Evolutionary conservation across 179 eudicot genomes (phyloP).

Genomic region (Spinacia oleracea): DNA sequence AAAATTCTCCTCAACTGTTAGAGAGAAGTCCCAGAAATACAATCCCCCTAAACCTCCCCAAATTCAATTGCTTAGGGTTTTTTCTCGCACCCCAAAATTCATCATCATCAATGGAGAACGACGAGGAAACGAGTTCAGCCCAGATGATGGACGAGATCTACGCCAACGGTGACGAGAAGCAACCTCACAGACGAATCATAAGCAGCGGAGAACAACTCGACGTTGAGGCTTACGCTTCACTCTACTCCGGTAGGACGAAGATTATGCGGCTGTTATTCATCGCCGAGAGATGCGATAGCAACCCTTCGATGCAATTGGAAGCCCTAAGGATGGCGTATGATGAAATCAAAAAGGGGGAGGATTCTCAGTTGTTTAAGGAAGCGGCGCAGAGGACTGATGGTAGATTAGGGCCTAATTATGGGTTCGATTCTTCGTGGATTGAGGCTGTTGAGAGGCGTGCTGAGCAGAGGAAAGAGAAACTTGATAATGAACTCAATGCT

Average conservation of each 20-base stretch:
- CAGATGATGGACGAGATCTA: slow-evolving; percentile 65
- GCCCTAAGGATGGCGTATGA: slow-evolving; percentile 90
- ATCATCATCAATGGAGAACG: slow-evolving; percentile 51
- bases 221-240: slow-evolving; percentile 77
- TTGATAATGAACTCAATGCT: slow-evolving; percentile 87
- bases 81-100: background rate
- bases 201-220: slow-evolving; percentile 81
- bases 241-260: slow-evolving; percentile 81
- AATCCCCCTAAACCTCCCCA: background rate
- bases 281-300: slow-evolving; percentile 52
- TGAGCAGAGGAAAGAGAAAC: slow-evolving; percentile 71
- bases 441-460: slow-evolving; percentile 71
- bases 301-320: slow-evolving; percentile 60
- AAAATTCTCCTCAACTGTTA: too few species aligned
- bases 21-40: background rate
- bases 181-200: slow-evolving; percentile 55
- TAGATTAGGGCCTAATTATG: slow-evolving; percentile 52
- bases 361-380: slow-evolving; percentile 66
- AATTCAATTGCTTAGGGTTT: slow-evolving; percentile 26
- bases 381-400: slow-evolving; percentile 64
- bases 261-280: slow-evolving; percentile 73
- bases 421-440: slow-evolving; percentile 53
- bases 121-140: slow-evolving; percentile 42
- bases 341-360: slow-evolving; percentile 85
- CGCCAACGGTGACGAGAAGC: slow-evolving; percentile 39